Percentiles rank a stretch among this genome's conserved stretches.
Conservation (phyloP, 1,139 yeast genomes). For the Debaryomycetaceae sp. region DNA sequence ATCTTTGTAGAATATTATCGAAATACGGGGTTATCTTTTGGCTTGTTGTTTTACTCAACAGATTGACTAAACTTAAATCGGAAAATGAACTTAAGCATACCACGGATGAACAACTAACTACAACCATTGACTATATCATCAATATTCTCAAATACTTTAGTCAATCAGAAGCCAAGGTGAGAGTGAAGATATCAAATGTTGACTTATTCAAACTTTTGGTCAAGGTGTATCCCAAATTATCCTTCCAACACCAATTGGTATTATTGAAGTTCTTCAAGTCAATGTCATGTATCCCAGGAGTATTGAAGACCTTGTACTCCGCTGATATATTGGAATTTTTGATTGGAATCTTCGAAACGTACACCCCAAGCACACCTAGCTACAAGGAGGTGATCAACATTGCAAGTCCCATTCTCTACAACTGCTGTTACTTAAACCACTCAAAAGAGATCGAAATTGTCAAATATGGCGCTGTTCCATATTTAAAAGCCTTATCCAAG, state of each 20-base stretch:
- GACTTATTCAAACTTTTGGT: slow-evolving; percentile 47
- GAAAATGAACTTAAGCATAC: slow-evolving; percentile 9
- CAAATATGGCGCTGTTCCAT: slow-evolving; percentile 51
- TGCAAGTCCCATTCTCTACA: slow-evolving; percentile 46
- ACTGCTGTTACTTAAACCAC: slow-evolving; percentile 58
- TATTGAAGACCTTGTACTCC: slow-evolving; percentile 30
- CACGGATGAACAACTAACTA: slow-evolving; percentile 20
- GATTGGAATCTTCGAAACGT: slow-evolving; percentile 26
- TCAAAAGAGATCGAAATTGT: slow-evolving; percentile 53
- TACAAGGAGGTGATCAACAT: slow-evolving; percentile 43
- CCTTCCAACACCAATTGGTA: slow-evolving; percentile 29
- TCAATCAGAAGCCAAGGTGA: slow-evolving; percentile 42
- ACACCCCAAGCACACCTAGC: slow-evolving; percentile 23
- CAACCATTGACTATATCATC: slow-evolving; percentile 34
- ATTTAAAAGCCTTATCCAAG: slow-evolving; percentile 43
- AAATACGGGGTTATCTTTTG: slow-evolving; percentile 50
- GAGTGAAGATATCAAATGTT: slow-evolving; percentile 36
- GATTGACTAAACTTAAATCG: slow-evolving; percentile 19
- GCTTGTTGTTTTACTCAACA: slow-evolving; percentile 43
- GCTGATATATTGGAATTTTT: slow-evolving; percentile 45
- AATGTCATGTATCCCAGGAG: slow-evolving; percentile 38
- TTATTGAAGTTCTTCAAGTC: slow-evolving; percentile 43
- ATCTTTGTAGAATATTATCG: slow-evolving; percentile 52
- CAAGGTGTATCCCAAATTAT: slow-evolving; percentile 33
- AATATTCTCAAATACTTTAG: slow-evolving; percentile 40